These are phyloP conservation scores for Aspergillus sp. DNA, from an alignment of 2,329 filamentous ascomycete species.

Conservation along the genomic window DNA sequence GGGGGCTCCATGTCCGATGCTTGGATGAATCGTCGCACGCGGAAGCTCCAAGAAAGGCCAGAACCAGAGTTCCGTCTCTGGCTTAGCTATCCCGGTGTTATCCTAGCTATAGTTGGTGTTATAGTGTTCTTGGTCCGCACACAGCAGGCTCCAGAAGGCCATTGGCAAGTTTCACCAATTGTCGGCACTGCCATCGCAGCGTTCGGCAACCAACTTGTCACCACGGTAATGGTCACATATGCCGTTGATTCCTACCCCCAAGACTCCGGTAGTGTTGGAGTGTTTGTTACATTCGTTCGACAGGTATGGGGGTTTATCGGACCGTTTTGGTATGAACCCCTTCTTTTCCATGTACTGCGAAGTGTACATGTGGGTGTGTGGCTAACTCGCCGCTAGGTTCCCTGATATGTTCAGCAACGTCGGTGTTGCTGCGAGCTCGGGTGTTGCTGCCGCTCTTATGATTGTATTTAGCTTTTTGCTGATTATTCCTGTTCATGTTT, in stretches of 20 bases:
- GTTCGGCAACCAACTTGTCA: slow-evolving; percentile 62
- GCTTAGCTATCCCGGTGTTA: slow-evolving; percentile 57
- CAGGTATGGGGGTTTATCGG: slow-evolving; percentile 40
- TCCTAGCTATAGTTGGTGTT: slow-evolving; percentile 53
- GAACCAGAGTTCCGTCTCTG: slow-evolving; percentile 58
- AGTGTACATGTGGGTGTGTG: background rate
- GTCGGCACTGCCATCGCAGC: slow-evolving; percentile 55
- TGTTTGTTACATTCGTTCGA: slow-evolving; percentile 60
- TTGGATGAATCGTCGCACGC: slow-evolving; percentile 53
- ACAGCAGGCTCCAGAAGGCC: slow-evolving; percentile 43
- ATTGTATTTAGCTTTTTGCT: slow-evolving; percentile 20
- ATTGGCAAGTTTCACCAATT: slow-evolving; percentile 61
- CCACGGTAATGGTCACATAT: slow-evolving; percentile 62
- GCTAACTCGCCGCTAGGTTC: slow-evolving; percentile 26
- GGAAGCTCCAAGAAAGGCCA: slow-evolving; percentile 37
- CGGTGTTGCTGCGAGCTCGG: slow-evolving; percentile 32
- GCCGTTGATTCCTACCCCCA: slow-evolving; percentile 59
- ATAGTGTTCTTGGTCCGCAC: slow-evolving; percentile 60
- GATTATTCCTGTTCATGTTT: slow-evolving; percentile 13
- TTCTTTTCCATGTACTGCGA: no score
- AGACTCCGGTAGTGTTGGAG: slow-evolving; percentile 58
- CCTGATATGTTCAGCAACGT: slow-evolving; percentile 36
- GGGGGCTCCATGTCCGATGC: slow-evolving; percentile 56
- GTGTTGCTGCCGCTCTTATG: slow-evolving; percentile 29
- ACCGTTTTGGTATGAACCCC: slow-evolving; percentile 37